A percentile compares a stretch with the other conserved stretches of the same genome.
These are phyloP conservation scores for Omphalea diandra DNA, from an alignment of 441 rosid species.

Conservation along the genomic window DNA sequence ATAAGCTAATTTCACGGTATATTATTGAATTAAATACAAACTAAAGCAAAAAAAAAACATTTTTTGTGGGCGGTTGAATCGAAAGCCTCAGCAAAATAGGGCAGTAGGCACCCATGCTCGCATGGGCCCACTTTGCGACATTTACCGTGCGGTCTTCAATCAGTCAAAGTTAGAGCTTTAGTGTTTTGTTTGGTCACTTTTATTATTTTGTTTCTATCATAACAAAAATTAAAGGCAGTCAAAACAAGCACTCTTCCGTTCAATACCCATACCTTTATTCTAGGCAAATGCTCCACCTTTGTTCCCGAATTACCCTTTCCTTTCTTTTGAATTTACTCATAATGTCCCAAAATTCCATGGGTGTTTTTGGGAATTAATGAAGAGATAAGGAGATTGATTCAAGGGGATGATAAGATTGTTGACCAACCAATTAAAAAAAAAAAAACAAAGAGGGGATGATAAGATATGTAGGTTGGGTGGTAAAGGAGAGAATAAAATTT, in stretches of 20 bases:
- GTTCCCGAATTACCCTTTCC: conserved; percentile 19
- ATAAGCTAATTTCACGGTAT: too few relatives aligned
- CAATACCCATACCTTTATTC: conserved; percentile 28
- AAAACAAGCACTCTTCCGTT: conserved; percentile 49
- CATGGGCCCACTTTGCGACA: conserved; percentile 26
- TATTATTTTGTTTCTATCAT: not conserved
- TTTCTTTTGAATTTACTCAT: not conserved
- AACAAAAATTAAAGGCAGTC: conserved; percentile 19
- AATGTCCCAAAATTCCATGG: conserved; percentile 5
- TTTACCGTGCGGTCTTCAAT: conserved; percentile 40
- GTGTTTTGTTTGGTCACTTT: conserved; percentile 4
- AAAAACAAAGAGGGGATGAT: not conserved
- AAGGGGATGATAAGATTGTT: conserved; percentile 22
- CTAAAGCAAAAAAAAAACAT: too few relatives aligned
- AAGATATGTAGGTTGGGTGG: conserved; percentile 26
- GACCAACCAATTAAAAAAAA: too few relatives aligned
- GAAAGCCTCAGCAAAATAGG: conserved; percentile 33
- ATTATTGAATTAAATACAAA: too few relatives aligned
- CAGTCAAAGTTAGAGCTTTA: not conserved
- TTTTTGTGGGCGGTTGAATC: not conserved
- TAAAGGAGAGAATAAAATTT: conserved; percentile 5
- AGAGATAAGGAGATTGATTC: conserved; percentile 13
- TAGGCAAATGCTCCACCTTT: conserved; percentile 30
- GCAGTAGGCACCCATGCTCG: conserved; percentile 34
- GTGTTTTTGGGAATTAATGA: conserved; percentile 10